Percentiles rank a stretch among this genome's conserved stretches.
Evolutionary conservation across 306 rosid genomes (phyloP).

Genomic region (Purshia tridentata): DNA sequence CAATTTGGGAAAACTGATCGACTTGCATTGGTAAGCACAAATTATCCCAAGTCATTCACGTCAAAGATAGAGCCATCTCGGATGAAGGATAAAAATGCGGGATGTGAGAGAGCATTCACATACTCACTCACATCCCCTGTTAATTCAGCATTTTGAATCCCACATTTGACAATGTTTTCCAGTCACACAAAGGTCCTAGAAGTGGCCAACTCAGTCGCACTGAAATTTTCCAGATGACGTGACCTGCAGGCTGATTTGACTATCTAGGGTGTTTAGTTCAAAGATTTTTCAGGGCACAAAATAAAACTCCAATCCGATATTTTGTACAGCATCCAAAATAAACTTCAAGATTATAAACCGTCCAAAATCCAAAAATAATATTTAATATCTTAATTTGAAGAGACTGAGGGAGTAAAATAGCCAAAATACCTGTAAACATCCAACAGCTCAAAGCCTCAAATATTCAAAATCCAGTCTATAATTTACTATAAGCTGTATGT

Average conservation of each 20-base stretch:
- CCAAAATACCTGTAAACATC: conserved; percentile 39
- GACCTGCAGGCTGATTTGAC: too few species aligned
- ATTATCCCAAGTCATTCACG: too few species aligned
- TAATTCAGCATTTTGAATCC: too few species aligned
- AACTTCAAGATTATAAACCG: neutral
- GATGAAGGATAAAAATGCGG: too few species aligned
- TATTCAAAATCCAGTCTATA: conserved; percentile 32
- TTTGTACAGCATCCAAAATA: neutral
- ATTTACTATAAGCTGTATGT: conserved; percentile 32
- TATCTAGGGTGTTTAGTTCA: neutral
- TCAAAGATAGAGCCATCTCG: too few species aligned
- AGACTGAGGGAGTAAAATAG: neutral
- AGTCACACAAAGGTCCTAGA: too few species aligned
- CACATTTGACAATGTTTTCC: too few species aligned
- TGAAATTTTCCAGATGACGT: too few species aligned
- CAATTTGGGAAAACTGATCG: neutral
- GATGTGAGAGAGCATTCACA: too few species aligned
- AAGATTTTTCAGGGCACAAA: neutral
- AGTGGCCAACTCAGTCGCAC: too few species aligned
- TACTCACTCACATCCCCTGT: too few species aligned
- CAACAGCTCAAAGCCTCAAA: conserved; percentile 32
- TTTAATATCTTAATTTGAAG: conserved; percentile 2
- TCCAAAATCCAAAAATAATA: conserved; percentile 29
- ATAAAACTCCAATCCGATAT: neutral
- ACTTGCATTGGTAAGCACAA: too few species aligned